Conservation (phyloP, 164 flowering plant genomes). For the Umbellularia californica region DNA sequence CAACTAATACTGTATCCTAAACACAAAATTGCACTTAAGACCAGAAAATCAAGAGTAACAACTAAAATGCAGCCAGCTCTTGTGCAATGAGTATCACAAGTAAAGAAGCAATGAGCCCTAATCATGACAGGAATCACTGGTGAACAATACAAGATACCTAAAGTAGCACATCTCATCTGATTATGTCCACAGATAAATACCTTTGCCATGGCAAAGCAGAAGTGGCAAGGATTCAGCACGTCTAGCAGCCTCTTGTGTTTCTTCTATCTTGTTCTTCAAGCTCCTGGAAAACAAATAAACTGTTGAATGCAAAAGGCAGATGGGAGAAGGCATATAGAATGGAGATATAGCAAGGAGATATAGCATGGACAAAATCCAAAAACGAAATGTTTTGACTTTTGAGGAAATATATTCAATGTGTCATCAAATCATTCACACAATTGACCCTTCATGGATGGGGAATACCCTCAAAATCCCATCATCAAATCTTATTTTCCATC, state of each 20-base stretch:
- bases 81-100: too few species aligned
- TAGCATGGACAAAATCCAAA: background rate
- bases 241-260: slow-evolving; percentile 71
- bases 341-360: background rate
- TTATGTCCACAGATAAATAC: slow-evolving; percentile 35
- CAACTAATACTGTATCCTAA: too few species aligned
- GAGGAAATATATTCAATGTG: background rate
- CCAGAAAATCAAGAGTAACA: too few species aligned
- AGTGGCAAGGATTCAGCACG: slow-evolving; percentile 85
- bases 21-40: too few species aligned
- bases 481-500: background rate
- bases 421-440: background rate
- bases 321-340: background rate
- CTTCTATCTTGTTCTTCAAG: slow-evolving; percentile 66
- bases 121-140: too few species aligned
- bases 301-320: background rate
- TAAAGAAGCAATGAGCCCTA: too few species aligned
- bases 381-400: background rate
- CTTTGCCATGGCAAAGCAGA: slow-evolving; percentile 73
- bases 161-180: too few species aligned
- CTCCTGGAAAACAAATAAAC: slow-evolving; percentile 34
- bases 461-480: background rate
- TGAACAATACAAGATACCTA: too few species aligned
- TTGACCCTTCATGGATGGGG: background rate
- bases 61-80: too few species aligned